Evolutionary conservation across 345 rosid species (phyloP).

Genomic region (Aquilaria yunnanensis): DNA sequence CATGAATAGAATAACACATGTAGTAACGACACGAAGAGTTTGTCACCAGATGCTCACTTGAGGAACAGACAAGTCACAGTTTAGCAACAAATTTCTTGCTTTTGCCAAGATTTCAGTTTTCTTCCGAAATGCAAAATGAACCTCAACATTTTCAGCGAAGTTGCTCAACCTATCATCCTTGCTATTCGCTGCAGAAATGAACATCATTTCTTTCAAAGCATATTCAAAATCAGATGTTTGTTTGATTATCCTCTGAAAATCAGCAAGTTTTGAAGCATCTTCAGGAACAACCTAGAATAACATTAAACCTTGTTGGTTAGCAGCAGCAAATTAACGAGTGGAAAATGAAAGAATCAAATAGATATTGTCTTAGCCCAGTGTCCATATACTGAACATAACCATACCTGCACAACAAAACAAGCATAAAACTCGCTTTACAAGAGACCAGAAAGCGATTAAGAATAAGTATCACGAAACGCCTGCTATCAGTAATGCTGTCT

Average conservation of each 20-base stretch:
- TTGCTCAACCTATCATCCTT: slow-evolving; percentile 67
- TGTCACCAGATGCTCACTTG: slow-evolving; percentile 40
- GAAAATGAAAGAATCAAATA: neutral
- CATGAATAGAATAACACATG: slow-evolving; percentile 11
- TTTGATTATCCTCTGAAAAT: slow-evolving; percentile 73
- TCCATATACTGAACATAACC: neutral
- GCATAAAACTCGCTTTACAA: no score
- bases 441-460: no score
- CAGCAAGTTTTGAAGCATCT: slow-evolving; percentile 84
- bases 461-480: no score
- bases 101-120: slow-evolving; percentile 78
- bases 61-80: slow-evolving; percentile 68
- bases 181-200: slow-evolving; percentile 62
- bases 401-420: neutral
- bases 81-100: slow-evolving; percentile 76
- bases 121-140: slow-evolving; percentile 90
- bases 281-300: slow-evolving; percentile 79
- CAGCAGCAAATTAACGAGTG: neutral
- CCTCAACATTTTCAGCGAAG: slow-evolving; percentile 86
- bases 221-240: slow-evolving; percentile 67
- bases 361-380: no score
- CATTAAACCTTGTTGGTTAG: slow-evolving; percentile 6
- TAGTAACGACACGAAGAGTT: slow-evolving; percentile 7
- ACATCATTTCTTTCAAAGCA: slow-evolving; percentile 54
- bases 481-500: no score